These are phyloP conservation scores for Pseudogymnoascus verrucosus DNA, from an alignment of 2,329 filamentous ascomycete species.

Conservation along the genomic window DNA sequence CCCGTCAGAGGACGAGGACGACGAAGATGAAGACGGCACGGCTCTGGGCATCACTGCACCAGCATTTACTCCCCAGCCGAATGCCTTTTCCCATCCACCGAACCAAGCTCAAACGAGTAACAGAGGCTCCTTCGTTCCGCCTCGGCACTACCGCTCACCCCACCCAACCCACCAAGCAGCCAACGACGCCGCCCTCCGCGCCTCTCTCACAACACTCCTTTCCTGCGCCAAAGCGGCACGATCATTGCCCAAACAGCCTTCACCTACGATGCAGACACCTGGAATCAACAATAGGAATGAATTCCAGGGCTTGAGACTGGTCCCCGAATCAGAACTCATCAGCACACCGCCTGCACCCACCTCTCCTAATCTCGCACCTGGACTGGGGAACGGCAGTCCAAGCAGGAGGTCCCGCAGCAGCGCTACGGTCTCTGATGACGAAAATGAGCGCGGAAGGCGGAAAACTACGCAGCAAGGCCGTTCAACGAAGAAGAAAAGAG, in stretches of 20 bases:
- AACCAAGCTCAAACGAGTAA: constrained; percentile 32
- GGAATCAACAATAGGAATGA: constrained; percentile 27
- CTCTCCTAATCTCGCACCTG: constrained; percentile 17
- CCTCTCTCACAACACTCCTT: constrained; percentile 87
- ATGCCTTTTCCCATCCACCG: constrained; percentile 84
- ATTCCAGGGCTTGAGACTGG: constrained; percentile 50
- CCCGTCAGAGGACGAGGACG: constrained; percentile 34
- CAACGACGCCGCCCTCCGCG: constrained; percentile 85
- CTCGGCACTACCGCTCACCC: constrained; percentile 24
- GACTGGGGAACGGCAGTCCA: constrained; percentile 36
- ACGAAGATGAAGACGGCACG: constrained; percentile 71
- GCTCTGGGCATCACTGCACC: constrained; percentile 55
- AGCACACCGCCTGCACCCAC: constrained; percentile 27
- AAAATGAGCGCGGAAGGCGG: constrained; percentile 2
- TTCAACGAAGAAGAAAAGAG: constrained; percentile 35
- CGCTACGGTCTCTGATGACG: background rate
- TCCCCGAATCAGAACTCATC: constrained; percentile 53
- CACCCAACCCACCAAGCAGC: constrained; percentile 63
- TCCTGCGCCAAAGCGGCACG: constrained; percentile 92
- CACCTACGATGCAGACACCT: constrained; percentile 4
- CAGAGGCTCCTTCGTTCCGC: constrained; percentile 28
- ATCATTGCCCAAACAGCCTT: constrained; percentile 58
- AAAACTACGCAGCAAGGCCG: constrained; percentile 19
- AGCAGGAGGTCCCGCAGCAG: constrained; percentile 2
- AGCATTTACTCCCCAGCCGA: constrained; percentile 77